Evolutionary conservation across 73 alveolate genomes (phyloP), one percentile per base, ranked within the genome.

Genomic region (Symbiodinium pilosum): DNA sequence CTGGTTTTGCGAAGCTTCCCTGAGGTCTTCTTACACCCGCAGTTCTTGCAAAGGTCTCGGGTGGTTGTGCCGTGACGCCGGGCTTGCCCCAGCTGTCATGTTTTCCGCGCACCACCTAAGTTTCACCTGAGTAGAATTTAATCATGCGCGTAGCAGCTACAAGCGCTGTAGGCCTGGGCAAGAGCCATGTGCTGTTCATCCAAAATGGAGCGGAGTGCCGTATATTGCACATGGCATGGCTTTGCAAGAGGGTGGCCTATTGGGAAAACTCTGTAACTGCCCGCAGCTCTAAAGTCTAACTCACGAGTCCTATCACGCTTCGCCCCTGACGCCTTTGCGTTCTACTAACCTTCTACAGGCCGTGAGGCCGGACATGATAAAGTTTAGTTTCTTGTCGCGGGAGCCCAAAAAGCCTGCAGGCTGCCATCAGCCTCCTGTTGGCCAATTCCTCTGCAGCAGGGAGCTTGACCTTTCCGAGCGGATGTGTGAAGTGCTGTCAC

Each of bases 1-100:
- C 81, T 24, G 59, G 21, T 9, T 6, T 47, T 6, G 21, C 21
- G 21, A 47, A 6, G 40, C 56, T 18, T 21, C 59, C 26, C 84
- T 11, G 28, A 89, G 95, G 95, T 89, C n/a, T 89, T 89, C 87
- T 14, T 89, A 28, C 75, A 89, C 42, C 95, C 95, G 69, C 95
- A 89, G 43, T 89, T 59, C 95, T 68, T 89, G 51, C 95, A 89
- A 71, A 89, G 75, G 95, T 42, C 95, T 9, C 86, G 95, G 75
- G 95, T 73, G 43, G 85, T 32, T n/a, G 85, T 73, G 85, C 85
- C 85, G 34, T 73, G 85, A 73, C 81, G 30, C n/a, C n/a, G n/a
- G n/a, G n/a, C n/a, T n/a, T n/a, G n/a, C n/a, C n/a, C n/a, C 38
- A n/a, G 8, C 39, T 64, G 81, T 64, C 81, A 64, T 64, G 81